Percentiles rank a stretch among this genome's conserved stretches.
phyloP scores from a whole-genome alignment of 345 rosid genomes.

The Acer campestre region DNA sequence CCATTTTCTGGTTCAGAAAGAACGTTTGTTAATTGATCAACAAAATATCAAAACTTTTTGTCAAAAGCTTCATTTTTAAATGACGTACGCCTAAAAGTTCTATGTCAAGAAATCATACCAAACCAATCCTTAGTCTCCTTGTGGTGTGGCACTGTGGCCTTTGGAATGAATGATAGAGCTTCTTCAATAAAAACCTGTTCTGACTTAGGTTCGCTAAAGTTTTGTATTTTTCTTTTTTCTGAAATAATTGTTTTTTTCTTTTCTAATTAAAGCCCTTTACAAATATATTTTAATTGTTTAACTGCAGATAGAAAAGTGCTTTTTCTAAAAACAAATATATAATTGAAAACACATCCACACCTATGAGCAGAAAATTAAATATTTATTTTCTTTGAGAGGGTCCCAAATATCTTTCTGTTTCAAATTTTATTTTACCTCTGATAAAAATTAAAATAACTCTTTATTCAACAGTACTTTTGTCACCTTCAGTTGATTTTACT shows the following conservation, averaged over 20 bases:
- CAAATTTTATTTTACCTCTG: not conserved
- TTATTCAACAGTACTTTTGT: not conserved
- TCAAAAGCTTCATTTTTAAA: not conserved
- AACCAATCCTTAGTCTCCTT: not conserved
- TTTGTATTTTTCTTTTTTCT: not conserved
- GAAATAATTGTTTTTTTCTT: not conserved
- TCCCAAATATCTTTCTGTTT: not conserved
- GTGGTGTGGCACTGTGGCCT: not conserved
- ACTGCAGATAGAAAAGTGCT: not conserved
- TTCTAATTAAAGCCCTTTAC: not conserved
- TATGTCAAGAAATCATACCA: not conserved
- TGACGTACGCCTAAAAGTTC: not conserved
- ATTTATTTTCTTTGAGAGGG: not conserved
- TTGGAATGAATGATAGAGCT: not conserved
- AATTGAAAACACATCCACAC: not conserved
- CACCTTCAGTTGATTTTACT: slow-evolving; percentile 1
- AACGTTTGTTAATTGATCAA: no score
- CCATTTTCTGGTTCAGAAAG: no score
- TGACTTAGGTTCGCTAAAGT: not conserved
- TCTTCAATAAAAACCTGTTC: not conserved
- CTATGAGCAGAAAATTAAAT: not conserved
- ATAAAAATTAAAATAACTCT: no score
- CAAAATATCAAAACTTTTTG: no score
- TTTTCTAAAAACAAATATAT: no score
- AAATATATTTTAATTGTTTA: not conserved